Percentiles rank a stretch among this genome's conserved stretches.
These are phyloP conservation scores for Colletotrichum chlorophyti DNA, from an alignment of 2,329 filamentous ascomycete genomes.

Conservation along the genomic window DNA sequence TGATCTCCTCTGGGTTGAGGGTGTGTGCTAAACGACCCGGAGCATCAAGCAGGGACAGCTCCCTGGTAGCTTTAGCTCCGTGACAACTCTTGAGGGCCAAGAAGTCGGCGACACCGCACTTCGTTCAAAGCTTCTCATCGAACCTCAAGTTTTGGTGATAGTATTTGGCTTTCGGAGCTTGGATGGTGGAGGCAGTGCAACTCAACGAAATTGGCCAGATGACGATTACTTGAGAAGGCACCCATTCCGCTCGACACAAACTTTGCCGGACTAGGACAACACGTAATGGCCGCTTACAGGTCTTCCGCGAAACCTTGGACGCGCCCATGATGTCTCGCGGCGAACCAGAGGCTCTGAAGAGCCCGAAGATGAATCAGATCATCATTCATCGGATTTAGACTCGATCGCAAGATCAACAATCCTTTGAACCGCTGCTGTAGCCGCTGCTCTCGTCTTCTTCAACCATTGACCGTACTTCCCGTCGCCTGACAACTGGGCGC, in stretches of 20 bases:
- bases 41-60: conserved; percentile 12
- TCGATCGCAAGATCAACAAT: conserved; percentile 3
- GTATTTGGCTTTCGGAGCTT: neutral
- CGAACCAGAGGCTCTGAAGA: neutral
- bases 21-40: conserved; percentile 1
- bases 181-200: neutral
- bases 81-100: conserved; percentile 8
- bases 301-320: conserved; percentile 15
- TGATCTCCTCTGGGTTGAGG: conserved; percentile 19
- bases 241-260: neutral
- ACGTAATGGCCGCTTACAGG: conserved; percentile 12
- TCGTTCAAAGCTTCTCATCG: conserved; percentile 9
- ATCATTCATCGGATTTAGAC: conserved; percentile 1
- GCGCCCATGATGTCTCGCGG: neutral
- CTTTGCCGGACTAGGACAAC: neutral
- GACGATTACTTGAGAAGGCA: neutral
- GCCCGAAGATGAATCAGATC: conserved; percentile 1
- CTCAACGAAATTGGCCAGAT: neutral
- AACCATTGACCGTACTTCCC: conserved; percentile 2
- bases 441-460: neutral
- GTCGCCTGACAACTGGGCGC: conserved; percentile 1
- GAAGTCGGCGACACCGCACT: neutral
- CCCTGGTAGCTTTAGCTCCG: conserved; percentile 16
- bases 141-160: neutral
- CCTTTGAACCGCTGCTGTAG: neutral